Conservation (phyloP, 768 basidiomycete genomes). For the Mycena maculata region DNA sequence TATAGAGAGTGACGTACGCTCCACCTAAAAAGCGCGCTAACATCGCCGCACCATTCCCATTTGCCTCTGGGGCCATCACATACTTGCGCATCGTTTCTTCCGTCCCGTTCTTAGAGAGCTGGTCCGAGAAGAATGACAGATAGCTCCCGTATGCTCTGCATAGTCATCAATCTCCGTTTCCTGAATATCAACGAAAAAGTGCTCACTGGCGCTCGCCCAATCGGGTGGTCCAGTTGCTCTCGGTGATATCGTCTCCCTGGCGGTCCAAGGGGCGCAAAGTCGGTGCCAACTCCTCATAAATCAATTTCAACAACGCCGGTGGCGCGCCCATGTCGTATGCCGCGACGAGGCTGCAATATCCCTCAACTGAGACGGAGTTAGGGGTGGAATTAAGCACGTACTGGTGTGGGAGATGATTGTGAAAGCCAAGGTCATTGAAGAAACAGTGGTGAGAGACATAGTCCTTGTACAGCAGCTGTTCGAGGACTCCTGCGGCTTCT, state of each 20-base stretch:
- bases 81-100: constrained; percentile 2
- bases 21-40: constrained; percentile 24
- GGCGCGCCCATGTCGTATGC: constrained; percentile 57
- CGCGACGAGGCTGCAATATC: constrained; percentile 47
- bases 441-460: constrained; percentile 52
- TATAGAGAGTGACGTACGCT: constrained; percentile 11
- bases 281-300: constrained; percentile 47
- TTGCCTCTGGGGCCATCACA: constrained; percentile 29
- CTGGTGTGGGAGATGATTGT: constrained; percentile 61
- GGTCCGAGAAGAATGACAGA: constrained; percentile 18
- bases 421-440: constrained; percentile 48
- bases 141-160: constrained; percentile 30
- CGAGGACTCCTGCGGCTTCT: constrained; percentile 41
- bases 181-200: not conserved
- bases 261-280: constrained; percentile 43
- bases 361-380: not conserved
- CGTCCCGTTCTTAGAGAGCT: constrained; percentile 13
- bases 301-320: constrained; percentile 46
- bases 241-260: constrained; percentile 41
- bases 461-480: constrained; percentile 52
- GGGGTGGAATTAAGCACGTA: constrained; percentile 39
- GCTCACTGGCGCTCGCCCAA: constrained; percentile 51
- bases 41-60: constrained; percentile 27
- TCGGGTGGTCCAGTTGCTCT: constrained; percentile 48
- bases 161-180: not conserved